Percentiles rank a stretch among this genome's conserved stretches.
Evolutionary conservation across 371 early-diverging fungal genomes (phyloP).

Genomic region (Circinella minor): DNA sequence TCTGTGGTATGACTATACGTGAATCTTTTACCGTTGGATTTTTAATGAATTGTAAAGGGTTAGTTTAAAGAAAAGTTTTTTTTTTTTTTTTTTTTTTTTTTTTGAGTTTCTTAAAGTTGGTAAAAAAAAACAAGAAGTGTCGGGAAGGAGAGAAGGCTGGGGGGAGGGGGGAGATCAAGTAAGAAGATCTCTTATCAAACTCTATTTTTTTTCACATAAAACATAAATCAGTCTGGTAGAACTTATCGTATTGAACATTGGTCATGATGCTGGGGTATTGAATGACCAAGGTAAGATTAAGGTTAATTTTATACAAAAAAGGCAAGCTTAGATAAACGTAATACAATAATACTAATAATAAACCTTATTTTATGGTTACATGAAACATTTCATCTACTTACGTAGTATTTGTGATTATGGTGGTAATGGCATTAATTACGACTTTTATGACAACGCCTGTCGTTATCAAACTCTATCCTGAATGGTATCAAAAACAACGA

Average conservation of each 20-base stretch:
- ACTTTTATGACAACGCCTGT: constrained; percentile 80
- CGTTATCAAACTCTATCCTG: constrained; percentile 63
- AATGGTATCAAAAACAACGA: constrained; percentile 51
- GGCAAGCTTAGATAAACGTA: constrained; percentile 1
- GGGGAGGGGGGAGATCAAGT: too few species aligned
- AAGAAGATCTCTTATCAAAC: too few species aligned
- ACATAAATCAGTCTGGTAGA: constrained; percentile 72
- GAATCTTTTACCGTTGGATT: constrained; percentile 89
- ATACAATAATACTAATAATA: not conserved
- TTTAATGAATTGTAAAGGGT: constrained; percentile 96
- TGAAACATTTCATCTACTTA: not conserved
- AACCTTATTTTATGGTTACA: not conserved
- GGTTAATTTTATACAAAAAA: constrained; percentile 9
- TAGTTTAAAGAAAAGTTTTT: constrained; percentile 4
- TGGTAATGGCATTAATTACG: constrained; percentile 86
- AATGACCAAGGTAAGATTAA: constrained; percentile 53
- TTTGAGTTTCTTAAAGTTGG: too few species aligned
- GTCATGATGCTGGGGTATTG: constrained; percentile 84
- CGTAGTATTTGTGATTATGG: constrained; percentile 88
- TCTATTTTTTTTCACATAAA: not conserved
- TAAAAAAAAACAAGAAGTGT: too few species aligned
- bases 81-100: too few species aligned
- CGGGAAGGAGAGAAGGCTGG: too few species aligned
- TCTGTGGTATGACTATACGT: constrained; percentile 73
- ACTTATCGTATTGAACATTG: constrained; percentile 92